phyloP scores from a whole-genome alignment of 2,329 filamentous ascomycete genomes.

The Aspergillus carbonarius region DNA sequence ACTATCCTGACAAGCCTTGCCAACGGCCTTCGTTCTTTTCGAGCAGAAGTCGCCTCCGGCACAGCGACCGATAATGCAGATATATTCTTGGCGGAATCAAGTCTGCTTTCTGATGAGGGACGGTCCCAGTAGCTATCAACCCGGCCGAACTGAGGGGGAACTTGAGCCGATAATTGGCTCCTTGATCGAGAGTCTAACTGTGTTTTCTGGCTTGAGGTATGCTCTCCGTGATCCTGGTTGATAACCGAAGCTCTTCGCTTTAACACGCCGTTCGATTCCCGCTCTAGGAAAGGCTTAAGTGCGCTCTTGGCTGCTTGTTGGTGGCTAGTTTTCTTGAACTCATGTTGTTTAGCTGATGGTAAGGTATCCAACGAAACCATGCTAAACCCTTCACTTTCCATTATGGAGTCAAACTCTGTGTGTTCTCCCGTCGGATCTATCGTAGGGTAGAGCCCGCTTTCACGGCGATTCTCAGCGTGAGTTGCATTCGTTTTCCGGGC shows the following conservation, averaged over 20 bases:
- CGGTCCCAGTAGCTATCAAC: not conserved
- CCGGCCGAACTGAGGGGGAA: not conserved
- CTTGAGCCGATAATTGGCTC: not conserved
- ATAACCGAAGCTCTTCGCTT: conserved; percentile 26
- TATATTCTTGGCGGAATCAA: conserved; percentile 5
- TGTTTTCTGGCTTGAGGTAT: conserved; percentile 15
- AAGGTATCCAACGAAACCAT: conserved; percentile 58
- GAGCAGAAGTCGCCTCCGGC: conserved; percentile 3
- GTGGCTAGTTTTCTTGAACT: conserved; percentile 32
- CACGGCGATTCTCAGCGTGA: conserved; percentile 1
- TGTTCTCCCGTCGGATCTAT: conserved; percentile 43
- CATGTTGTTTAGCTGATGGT: conserved; percentile 49
- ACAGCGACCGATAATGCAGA: conserved; percentile 17
- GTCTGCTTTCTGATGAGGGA: not conserved
- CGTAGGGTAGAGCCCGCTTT: conserved; percentile 5
- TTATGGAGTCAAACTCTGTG: conserved; percentile 54
- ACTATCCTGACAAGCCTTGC: conserved; percentile 36
- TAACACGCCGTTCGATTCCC: conserved; percentile 27
- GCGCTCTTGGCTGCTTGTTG: conserved; percentile 26
- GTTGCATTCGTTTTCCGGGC: conserved; percentile 5
- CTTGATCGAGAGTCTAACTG: not conserved
- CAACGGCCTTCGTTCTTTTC: conserved; percentile 20
- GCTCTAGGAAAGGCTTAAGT: conserved; percentile 29
- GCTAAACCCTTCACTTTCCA: conserved; percentile 59
- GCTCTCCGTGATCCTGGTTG: conserved; percentile 19